These are phyloP conservation scores for Aspergillus bombycis DNA, from an alignment of 2,329 filamentous ascomycete species.

Conservation along the genomic window DNA sequence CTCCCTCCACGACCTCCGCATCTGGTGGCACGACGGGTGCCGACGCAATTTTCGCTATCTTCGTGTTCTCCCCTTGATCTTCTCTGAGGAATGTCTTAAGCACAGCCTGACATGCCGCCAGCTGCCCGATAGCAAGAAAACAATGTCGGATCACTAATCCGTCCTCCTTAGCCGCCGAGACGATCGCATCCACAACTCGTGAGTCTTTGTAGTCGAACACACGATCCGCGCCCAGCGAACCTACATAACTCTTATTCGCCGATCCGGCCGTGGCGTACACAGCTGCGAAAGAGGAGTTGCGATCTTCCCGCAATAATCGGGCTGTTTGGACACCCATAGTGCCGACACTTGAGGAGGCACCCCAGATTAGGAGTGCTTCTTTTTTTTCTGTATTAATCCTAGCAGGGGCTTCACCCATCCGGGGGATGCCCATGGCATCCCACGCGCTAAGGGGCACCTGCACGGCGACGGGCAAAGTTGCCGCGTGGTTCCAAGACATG, in stretches of 20 bases:
- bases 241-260: constrained; percentile 40
- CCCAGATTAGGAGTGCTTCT: constrained; percentile 49
- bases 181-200: constrained; percentile 32
- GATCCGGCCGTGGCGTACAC: constrained; percentile 48
- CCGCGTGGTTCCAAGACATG: constrained; percentile 47
- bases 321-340: constrained; percentile 50
- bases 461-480: constrained; percentile 45
- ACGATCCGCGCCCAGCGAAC: constrained; percentile 33
- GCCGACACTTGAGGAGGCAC: constrained; percentile 51
- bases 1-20: constrained; percentile 31
- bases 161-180: constrained; percentile 41
- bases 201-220: constrained; percentile 48
- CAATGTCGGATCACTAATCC: constrained; percentile 44
- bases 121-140: constrained; percentile 46
- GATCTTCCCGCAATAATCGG: constrained; percentile 39
- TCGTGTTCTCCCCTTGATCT: not conserved
- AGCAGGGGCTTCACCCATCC: constrained; percentile 17
- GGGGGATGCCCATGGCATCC: constrained; percentile 42
- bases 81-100: constrained; percentile 36
- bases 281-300: constrained; percentile 35
- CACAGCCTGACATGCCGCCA: constrained; percentile 41
- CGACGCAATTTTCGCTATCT: constrained; percentile 39
- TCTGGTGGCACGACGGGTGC: constrained; percentile 40
- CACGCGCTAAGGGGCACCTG: constrained; percentile 44
- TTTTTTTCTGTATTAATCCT: constrained; percentile 19